Base-by-base conservation (phyloP, 441 rosid species). In the Iberis amara region DNA sequence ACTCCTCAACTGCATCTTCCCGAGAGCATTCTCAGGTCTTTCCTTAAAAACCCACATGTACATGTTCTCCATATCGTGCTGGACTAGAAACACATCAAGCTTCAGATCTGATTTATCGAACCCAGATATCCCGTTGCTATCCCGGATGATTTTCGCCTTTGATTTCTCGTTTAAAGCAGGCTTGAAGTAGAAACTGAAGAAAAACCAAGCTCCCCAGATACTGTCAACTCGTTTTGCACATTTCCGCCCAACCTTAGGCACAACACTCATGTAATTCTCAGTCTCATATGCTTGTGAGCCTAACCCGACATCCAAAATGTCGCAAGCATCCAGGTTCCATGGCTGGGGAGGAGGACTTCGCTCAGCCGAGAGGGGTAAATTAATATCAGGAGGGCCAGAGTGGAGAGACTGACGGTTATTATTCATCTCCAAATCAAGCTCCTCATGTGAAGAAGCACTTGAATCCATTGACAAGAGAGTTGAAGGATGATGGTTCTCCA, bases 41-140 rank as follows among this genome's bases (percentile, higher is more conserved):
- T 81, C 84, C 62, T 77, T 79, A 30, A 81, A 81, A 39, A 74
- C 83, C 89, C 89, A 82, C 89, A 82, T 82, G 62, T 82, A 82
- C 75, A 82, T 79, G 46, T 82, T 82, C 73, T 82, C 89, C 89
- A 82, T 79, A 55, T 82, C 89, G 0, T 82, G 86, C 64, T 82
- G 89, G 52, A 82, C 89, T 47, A 82, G 61, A 42, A 82, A 82
- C 61, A 76, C 78, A 51, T 79, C 83, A 3, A 77, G 78, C 72
- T 78, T 76, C 43, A 82, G 53, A 66, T 82, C 89, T 0, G 82
- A 48, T 57, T 82, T 82, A 36, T 82, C 86, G 10, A 78, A 76
- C 4, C 83, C 86, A 0, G 83, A 64, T 30, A 77, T 60, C 24
- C 83, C 89, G 33, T 76, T 77, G 44, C 74, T 70, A 35, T 77